Conservation (phyloP, 2,329 filamentous ascomycete genomes). For the Cephalotrichum gorgonifer region DNA sequence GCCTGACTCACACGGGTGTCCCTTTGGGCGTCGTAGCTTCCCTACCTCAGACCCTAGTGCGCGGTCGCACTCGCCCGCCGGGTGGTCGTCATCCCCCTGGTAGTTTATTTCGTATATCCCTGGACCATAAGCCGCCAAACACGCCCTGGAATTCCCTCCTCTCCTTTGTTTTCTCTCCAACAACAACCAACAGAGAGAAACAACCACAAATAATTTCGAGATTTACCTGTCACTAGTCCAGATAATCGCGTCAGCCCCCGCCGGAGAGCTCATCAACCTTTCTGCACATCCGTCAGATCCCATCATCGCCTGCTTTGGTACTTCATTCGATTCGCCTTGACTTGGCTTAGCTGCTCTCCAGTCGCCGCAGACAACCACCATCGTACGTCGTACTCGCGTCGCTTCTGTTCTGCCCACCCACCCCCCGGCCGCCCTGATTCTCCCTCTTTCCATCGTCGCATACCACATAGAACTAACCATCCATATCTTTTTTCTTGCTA, state of each 20-base stretch:
- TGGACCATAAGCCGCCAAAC: background rate
- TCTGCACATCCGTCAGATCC: constrained; percentile 2
- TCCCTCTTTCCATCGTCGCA: background rate
- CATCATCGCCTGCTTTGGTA: background rate
- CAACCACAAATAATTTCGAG: constrained; percentile 15
- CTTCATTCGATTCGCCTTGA: background rate
- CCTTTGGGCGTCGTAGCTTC: background rate
- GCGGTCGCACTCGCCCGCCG: too few species aligned
- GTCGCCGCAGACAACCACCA: background rate
- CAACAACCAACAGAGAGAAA: constrained; percentile 6
- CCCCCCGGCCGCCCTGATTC: too few species aligned
- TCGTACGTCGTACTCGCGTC: background rate
- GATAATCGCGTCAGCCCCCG: constrained; percentile 46
- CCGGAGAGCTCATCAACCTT: constrained; percentile 19
- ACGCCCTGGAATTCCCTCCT: background rate
- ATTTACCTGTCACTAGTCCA: constrained; percentile 50
- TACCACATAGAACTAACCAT: background rate
- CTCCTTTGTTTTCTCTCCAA: constrained; percentile 4
- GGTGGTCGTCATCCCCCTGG: background rate
- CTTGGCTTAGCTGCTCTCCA: background rate
- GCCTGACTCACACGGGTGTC: background rate
- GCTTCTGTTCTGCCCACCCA: background rate
- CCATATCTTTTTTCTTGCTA: background rate
- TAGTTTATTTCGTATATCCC: constrained; percentile 1
- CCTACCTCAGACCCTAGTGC: too few species aligned